Conservation (phyloP, 2,329 filamentous ascomycete species). For the Zalaria obscura region DNA sequence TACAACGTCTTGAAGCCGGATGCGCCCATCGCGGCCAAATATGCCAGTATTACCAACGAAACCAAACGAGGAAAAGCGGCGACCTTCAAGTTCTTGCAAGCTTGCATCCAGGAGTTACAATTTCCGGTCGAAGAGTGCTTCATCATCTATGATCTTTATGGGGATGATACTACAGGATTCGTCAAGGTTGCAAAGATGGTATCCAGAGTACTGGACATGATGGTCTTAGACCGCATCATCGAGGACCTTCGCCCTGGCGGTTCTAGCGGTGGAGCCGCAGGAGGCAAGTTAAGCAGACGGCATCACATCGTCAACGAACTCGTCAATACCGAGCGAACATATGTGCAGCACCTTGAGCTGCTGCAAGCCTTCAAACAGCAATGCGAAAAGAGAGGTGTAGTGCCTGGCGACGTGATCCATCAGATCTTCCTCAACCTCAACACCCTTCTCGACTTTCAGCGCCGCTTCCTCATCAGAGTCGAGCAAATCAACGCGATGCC, state of each 20-base stretch:
- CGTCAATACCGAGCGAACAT: slow-evolving; percentile 90
- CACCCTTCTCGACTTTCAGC: slow-evolving; percentile 85
- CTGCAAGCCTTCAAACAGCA: slow-evolving; percentile 83
- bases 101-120: slow-evolving; percentile 68
- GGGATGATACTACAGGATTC: slow-evolving; percentile 91
- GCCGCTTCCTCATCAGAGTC: slow-evolving; percentile 85
- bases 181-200: slow-evolving; percentile 84
- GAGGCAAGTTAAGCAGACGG: slow-evolving; percentile 50
- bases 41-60: slow-evolving; percentile 28
- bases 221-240: slow-evolving; percentile 65
- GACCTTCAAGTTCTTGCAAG: slow-evolving; percentile 84
- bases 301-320: slow-evolving; percentile 87
- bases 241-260: slow-evolving; percentile 39
- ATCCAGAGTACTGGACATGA: slow-evolving; percentile 78
- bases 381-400: slow-evolving; percentile 72
- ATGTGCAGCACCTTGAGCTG: slow-evolving; percentile 92
- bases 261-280: slow-evolving; percentile 30
- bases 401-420: slow-evolving; percentile 82
- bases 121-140: slow-evolving; percentile 76
- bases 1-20: slow-evolving; percentile 74
- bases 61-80: slow-evolving; percentile 73
- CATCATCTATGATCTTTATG: slow-evolving; percentile 80
- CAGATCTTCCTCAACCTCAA: slow-evolving; percentile 96
- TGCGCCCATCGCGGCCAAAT: slow-evolving; percentile 45
- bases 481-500: slow-evolving; percentile 87